Evolutionary conservation across 495 filamentous ascomycete genomes (phyloP).

Genomic region (Friedmanniomyces simplex): DNA sequence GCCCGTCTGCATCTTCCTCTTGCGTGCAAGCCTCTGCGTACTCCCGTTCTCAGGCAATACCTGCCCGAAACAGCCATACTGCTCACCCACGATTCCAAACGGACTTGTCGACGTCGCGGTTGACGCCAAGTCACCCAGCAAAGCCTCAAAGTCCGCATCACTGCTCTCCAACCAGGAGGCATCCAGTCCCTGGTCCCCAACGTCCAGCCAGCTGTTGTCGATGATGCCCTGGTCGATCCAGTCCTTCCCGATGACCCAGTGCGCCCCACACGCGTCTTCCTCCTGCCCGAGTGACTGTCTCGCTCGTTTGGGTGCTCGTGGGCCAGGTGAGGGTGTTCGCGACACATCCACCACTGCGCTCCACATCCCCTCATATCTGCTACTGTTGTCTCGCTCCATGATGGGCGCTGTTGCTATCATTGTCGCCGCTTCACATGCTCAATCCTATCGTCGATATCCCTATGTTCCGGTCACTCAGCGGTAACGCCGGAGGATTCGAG

Average conservation of each 20-base stretch:
- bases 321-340: neutral
- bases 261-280: neutral
- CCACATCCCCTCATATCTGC: neutral
- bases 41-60: too few relatives aligned
- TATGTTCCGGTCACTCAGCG: too few relatives aligned
- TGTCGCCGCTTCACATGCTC: neutral
- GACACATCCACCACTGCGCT: neutral
- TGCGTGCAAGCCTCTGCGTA: neutral
- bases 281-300: neutral
- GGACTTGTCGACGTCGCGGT: neutral
- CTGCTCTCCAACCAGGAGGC: neutral
- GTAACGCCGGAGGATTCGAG: too few relatives aligned
- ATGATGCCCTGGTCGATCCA: neutral
- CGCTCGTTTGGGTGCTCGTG: neutral
- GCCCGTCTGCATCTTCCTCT: constrained; percentile 15
- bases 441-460: too few relatives aligned
- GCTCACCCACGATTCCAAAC: neutral
- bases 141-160: neutral
- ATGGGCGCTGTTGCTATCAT: neutral
- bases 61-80: neutral
- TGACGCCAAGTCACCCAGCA: neutral
- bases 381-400: neutral
- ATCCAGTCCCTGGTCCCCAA: neutral
- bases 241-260: neutral
- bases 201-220: neutral